A percentile compares a stretch with the other conserved stretches of the same genome.
These are phyloP conservation scores for Trebouxia sp. DNA, from an alignment of 139 green algal genomes.

Conservation along the genomic window DNA sequence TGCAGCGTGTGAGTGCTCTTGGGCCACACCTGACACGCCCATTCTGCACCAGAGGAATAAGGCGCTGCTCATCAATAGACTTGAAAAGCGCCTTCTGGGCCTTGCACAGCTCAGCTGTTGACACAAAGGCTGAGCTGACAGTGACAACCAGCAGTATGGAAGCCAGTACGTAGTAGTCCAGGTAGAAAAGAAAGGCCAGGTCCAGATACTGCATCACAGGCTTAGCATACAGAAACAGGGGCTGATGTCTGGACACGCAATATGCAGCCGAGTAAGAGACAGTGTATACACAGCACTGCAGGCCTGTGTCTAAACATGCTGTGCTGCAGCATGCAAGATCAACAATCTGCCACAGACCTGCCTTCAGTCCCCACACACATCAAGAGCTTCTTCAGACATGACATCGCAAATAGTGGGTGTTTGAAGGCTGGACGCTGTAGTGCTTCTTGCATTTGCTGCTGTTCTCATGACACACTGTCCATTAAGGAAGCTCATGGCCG, in stretches of 20 bases:
- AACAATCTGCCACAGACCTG: too few relatives aligned
- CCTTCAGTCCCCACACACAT: too few relatives aligned
- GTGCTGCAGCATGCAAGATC: too few relatives aligned
- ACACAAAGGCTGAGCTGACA: not conserved
- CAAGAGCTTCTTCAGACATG: too few relatives aligned
- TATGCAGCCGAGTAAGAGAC: not conserved
- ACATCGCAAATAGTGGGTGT: too few relatives aligned
- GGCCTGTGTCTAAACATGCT: too few relatives aligned
- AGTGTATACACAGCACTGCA: not conserved
- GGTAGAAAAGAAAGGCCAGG: not conserved
- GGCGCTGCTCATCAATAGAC: conserved; percentile 2
- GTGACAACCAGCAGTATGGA: not conserved
- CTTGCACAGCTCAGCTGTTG: not conserved
- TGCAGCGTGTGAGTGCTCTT: not conserved
- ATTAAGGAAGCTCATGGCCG: too few relatives aligned
- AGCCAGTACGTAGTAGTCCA: conserved; percentile 5
- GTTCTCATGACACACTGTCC: too few relatives aligned
- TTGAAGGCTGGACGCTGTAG: too few relatives aligned
- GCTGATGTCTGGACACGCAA: not conserved
- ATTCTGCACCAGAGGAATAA: conserved; percentile 1
- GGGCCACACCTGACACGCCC: not conserved
- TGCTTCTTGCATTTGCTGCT: too few relatives aligned
- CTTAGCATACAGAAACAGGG: not conserved
- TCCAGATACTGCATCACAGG: conserved; percentile 10
- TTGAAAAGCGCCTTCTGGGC: not conserved